phyloP scores from a whole-genome alignment of 2,329 filamentous ascomycete species.

The Trichoderma asperellum region DNA sequence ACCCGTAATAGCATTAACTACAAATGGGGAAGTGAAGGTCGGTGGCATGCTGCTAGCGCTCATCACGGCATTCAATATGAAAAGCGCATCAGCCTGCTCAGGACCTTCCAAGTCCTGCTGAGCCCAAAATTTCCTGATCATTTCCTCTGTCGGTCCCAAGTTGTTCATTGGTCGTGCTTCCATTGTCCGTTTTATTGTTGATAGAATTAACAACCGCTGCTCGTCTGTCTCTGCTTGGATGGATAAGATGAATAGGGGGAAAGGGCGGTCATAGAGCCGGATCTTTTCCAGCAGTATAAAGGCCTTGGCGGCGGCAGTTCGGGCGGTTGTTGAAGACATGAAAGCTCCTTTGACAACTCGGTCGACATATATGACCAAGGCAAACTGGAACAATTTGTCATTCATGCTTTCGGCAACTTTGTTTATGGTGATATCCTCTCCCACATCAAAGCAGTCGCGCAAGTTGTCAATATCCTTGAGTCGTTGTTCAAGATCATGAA shows the following conservation, averaged over 20 bases:
- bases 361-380: slow-evolving; percentile 26
- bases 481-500: slow-evolving; percentile 17
- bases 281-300: slow-evolving; percentile 20
- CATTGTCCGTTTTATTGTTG: slow-evolving; percentile 5
- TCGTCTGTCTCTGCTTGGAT: slow-evolving; percentile 27
- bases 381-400: slow-evolving; percentile 22
- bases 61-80: slow-evolving; percentile 25
- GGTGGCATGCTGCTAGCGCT: slow-evolving; percentile 25
- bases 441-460: slow-evolving; percentile 20
- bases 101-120: slow-evolving; percentile 27
- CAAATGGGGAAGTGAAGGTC: slow-evolving; percentile 23
- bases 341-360: slow-evolving; percentile 23
- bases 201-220: slow-evolving; percentile 13
- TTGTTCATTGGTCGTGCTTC: slow-evolving; percentile 23
- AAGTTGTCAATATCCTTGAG: slow-evolving; percentile 21
- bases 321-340: slow-evolving; percentile 13
- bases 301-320: slow-evolving; percentile 14
- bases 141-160: slow-evolving; percentile 9
- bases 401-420: slow-evolving; percentile 11
- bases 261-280: slow-evolving; percentile 21
- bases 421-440: slow-evolving; percentile 8
- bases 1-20: slow-evolving; percentile 12
- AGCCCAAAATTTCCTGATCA: slow-evolving; percentile 26
- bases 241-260: slow-evolving; percentile 14
- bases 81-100: slow-evolving; percentile 25